Evolutionary conservation across 257 asterid genomes (phyloP).

Genomic region (Osmanthus fragrans): DNA sequence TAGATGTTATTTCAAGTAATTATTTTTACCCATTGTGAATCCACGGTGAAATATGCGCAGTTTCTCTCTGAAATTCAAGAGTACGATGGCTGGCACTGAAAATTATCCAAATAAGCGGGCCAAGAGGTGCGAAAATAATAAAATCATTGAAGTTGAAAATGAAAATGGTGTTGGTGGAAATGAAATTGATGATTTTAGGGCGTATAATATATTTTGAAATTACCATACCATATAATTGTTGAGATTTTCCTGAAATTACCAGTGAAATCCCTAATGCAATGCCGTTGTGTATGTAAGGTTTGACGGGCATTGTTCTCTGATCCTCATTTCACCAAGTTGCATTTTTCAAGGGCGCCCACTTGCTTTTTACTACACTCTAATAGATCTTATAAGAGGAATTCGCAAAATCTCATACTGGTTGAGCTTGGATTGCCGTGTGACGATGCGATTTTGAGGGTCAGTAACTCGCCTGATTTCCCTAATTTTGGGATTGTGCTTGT

Average conservation of each 20-base stretch:
- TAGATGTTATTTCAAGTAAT: background rate
- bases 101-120: background rate
- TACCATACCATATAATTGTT: background rate
- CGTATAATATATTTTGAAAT: background rate
- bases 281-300: background rate
- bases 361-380: background rate
- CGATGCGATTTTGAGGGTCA: background rate
- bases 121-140: background rate
- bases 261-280: background rate
- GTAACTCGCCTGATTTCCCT: background rate
- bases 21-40: background rate
- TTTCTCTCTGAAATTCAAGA: background rate
- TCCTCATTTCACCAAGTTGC: background rate
- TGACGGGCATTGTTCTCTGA: background rate
- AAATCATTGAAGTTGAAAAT: background rate
- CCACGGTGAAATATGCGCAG: background rate
- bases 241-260: constrained; percentile 1
- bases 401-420: background rate
- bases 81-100: background rate
- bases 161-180: background rate
- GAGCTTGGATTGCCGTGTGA: background rate
- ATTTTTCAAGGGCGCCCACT: constrained; percentile 1
- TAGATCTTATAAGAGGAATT: background rate
- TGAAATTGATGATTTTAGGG: background rate
- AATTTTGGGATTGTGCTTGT: background rate